A percentile compares a stretch with the other conserved stretches of the same genome.
phyloP scores from a whole-genome alignment of 2,329 filamentous ascomycete genomes.

The Fusarium domesticum region DNA sequence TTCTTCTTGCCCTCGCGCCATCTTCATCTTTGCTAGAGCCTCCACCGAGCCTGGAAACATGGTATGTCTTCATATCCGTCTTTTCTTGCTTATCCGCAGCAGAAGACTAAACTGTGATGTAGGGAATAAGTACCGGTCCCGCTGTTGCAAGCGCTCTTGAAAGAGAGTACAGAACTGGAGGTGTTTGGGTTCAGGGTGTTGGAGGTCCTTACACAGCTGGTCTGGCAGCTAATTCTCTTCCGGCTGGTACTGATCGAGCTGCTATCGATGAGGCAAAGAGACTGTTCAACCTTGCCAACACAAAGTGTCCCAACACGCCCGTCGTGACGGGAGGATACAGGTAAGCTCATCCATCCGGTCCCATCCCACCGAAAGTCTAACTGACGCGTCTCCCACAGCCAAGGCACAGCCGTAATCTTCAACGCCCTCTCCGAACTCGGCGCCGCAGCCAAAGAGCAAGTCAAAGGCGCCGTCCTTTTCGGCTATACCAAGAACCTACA shows the following conservation, averaged over 20 bases:
- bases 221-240: slow-evolving; percentile 34
- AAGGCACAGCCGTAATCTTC: slow-evolving; percentile 42
- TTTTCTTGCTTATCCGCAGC: background rate
- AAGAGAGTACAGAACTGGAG: slow-evolving; percentile 16
- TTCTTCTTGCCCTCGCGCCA: slow-evolving; percentile 31
- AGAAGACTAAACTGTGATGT: background rate
- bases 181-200: slow-evolving; percentile 42
- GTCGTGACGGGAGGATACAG: slow-evolving; percentile 39
- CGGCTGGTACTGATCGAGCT: slow-evolving; percentile 32
- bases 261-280: slow-evolving; percentile 40
- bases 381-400: slow-evolving; percentile 13
- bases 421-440: slow-evolving; percentile 34
- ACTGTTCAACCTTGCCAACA: slow-evolving; percentile 37
- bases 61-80: slow-evolving; percentile 16
- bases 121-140: slow-evolving; percentile 26
- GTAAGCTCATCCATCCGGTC: background rate
- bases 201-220: slow-evolving; percentile 36
- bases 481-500: slow-evolving; percentile 42
- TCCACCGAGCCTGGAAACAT: slow-evolving; percentile 38
- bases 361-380: background rate
- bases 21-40: slow-evolving; percentile 38
- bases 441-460: slow-evolving; percentile 28
- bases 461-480: slow-evolving; percentile 36
- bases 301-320: slow-evolving; percentile 40
- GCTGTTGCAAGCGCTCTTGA: slow-evolving; percentile 26